Conservation (phyloP, 2,329 filamentous ascomycete genomes). For the Fusarium bactridioides region DNA sequence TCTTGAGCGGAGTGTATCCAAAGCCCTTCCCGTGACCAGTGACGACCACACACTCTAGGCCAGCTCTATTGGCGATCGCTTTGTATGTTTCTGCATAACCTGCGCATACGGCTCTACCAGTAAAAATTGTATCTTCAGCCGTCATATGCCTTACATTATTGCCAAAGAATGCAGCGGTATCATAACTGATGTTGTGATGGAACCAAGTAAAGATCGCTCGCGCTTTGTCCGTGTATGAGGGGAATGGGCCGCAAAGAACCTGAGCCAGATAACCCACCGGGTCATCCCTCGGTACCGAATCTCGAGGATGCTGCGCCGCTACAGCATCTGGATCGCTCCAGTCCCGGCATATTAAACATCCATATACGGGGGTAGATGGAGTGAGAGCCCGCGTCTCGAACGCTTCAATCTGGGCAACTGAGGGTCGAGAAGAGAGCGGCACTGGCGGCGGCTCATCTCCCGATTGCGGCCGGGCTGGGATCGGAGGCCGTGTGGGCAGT, state of each 20-base stretch:
- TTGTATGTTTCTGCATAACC: constrained; percentile 88
- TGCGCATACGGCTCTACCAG: constrained; percentile 87
- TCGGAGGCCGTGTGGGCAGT: constrained; percentile 25
- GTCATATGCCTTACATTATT: constrained; percentile 71
- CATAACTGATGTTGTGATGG: constrained; percentile 91
- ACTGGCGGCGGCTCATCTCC: constrained; percentile 59
- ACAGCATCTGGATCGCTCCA: constrained; percentile 83
- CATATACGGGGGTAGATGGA: constrained; percentile 38
- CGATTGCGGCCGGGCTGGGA: constrained; percentile 19
- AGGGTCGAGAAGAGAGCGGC: constrained; percentile 61
- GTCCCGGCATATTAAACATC: constrained; percentile 86
- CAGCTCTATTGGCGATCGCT: constrained; percentile 78
- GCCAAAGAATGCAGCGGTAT: constrained; percentile 80
- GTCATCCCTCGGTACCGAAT: constrained; percentile 70
- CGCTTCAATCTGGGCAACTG: constrained; percentile 59
- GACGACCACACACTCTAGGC: constrained; percentile 79
- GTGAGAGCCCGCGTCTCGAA: constrained; percentile 46
- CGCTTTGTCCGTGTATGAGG: constrained; percentile 88
- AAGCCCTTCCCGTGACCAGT: constrained; percentile 87
- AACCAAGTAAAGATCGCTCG: constrained; percentile 94
- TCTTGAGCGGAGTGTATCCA: constrained; percentile 69
- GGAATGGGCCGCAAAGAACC: constrained; percentile 80
- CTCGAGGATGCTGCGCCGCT: constrained; percentile 77
- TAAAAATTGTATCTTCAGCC: constrained; percentile 75
- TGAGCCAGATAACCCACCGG: constrained; percentile 79